Conservation (phyloP, 441 rosid species). For the Brassica balearica region DNA sequence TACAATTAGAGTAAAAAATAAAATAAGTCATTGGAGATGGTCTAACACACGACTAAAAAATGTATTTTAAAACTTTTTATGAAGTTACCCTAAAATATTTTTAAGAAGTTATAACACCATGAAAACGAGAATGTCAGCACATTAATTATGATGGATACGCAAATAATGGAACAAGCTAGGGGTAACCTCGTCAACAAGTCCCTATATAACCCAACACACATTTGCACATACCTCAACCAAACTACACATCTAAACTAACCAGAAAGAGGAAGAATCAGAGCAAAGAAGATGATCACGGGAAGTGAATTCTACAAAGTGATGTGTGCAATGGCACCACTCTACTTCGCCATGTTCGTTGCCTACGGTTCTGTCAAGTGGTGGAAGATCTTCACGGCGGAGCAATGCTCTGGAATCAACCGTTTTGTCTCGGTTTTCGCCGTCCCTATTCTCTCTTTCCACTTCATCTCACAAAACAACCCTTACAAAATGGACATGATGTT, state of each 20-base stretch:
- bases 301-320: constrained; percentile 73
- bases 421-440: constrained; percentile 80
- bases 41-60: no score
- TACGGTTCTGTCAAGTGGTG: constrained; percentile 79
- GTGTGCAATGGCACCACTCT: constrained; percentile 79
- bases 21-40: no score
- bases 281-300: constrained; percentile 59
- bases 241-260: constrained; percentile 19
- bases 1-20: no score
- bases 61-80: background rate
- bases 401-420: constrained; percentile 78
- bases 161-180: constrained; percentile 26
- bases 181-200: constrained; percentile 39
- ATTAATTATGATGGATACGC: constrained; percentile 19
- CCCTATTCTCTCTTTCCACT: constrained; percentile 77
- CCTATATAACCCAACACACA: constrained; percentile 37
- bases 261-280: background rate
- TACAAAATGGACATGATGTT: constrained; percentile 76
- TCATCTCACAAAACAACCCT: constrained; percentile 78
- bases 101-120: background rate
- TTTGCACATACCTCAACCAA: constrained; percentile 19
- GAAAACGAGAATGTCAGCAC: constrained; percentile 1
- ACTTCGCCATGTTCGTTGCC: constrained; percentile 71
- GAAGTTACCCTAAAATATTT: background rate
- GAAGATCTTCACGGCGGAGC: constrained; percentile 67